Evolutionary conservation across 441 rosid species (phyloP).

Genomic region (Francoa sonchifolia): DNA sequence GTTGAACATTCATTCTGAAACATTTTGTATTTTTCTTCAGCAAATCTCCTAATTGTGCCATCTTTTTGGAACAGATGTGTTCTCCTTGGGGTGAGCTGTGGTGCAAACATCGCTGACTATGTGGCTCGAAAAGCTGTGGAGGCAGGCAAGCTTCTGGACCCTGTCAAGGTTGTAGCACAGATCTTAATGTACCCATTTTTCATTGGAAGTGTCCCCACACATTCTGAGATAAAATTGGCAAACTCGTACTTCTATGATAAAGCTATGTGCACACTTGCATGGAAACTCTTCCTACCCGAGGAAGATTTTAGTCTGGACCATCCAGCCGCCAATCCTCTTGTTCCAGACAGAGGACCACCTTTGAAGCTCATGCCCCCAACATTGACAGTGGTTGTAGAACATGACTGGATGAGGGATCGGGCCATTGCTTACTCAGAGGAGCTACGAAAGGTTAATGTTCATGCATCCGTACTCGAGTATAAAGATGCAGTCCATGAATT

Average conservation of each 20-base stretch:
- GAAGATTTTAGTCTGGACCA: conserved; percentile 77
- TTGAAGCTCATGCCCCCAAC: conserved; percentile 88
- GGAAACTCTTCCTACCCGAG: conserved; percentile 81
- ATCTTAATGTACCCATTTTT: conserved; percentile 84
- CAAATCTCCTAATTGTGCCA: conserved; percentile 6
- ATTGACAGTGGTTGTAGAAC: conserved; percentile 80
- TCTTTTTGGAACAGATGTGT: conserved; percentile 51
- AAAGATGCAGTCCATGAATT: conserved; percentile 93
- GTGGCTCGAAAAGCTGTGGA: conserved; percentile 77
- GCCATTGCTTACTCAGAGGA: conserved; percentile 91
- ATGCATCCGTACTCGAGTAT: conserved; percentile 82
- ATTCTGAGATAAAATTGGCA: conserved; percentile 75
- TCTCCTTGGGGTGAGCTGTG: conserved; percentile 87
- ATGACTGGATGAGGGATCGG: conserved; percentile 93
- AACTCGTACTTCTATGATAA: conserved; percentile 87
- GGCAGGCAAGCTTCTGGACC: conserved; percentile 59
- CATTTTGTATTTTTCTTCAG: background rate
- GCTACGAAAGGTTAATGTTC: conserved; percentile 75
- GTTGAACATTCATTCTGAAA: background rate
- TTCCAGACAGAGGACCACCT: conserved; percentile 66
- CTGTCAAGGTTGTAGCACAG: conserved; percentile 87
- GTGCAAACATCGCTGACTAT: conserved; percentile 76
- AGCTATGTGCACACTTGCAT: conserved; percentile 60
- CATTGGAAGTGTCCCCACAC: conserved; percentile 71
- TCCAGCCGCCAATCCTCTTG: conserved; percentile 74